These are phyloP conservation scores for Oryza glaberrima DNA, from an alignment of 176 grass and related monocot genomes.

Conservation along the genomic window DNA sequence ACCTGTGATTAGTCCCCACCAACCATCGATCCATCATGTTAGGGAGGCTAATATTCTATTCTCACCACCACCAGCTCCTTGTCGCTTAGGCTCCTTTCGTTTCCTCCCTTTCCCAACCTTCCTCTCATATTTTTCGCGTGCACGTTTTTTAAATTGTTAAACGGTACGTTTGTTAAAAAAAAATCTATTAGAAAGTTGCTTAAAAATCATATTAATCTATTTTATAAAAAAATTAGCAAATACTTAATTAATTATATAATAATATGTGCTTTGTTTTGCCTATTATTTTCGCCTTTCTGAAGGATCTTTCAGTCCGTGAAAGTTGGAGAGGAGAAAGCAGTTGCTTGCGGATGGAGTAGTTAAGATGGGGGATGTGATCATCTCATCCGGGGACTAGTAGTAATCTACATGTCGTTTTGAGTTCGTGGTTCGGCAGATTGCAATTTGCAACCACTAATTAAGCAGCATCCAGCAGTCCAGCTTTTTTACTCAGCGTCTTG, in stretches of 20 bases:
- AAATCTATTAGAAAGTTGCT: too few relatives aligned
- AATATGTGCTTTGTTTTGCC: too few relatives aligned
- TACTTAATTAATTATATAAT: too few relatives aligned
- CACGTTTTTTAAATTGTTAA: too few relatives aligned
- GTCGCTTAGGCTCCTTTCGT: too few relatives aligned
- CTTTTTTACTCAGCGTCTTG: not conserved
- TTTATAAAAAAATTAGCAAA: too few relatives aligned
- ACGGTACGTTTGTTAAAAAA: too few relatives aligned
- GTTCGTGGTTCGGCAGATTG: constrained; percentile 21
- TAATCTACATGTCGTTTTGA: not conserved
- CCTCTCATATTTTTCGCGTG: too few relatives aligned
- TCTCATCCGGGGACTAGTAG: not conserved
- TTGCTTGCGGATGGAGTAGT: not conserved
- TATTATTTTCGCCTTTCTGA: not conserved
- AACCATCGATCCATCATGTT: not conserved
- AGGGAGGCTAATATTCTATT: not conserved
- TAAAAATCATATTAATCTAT: too few relatives aligned
- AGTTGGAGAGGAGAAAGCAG: not conserved
- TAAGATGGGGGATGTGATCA: not conserved
- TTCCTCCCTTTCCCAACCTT: too few relatives aligned
- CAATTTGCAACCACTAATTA: not conserved
- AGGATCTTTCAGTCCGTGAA: not conserved
- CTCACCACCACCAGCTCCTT: not conserved
- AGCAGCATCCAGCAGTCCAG: not conserved
- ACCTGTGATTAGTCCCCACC: not conserved